Evolutionary conservation across 2,329 filamentous ascomycete genomes (phyloP), one percentile per base, ranked within the genome.

Genomic region (Didymella pinodella): DNA sequence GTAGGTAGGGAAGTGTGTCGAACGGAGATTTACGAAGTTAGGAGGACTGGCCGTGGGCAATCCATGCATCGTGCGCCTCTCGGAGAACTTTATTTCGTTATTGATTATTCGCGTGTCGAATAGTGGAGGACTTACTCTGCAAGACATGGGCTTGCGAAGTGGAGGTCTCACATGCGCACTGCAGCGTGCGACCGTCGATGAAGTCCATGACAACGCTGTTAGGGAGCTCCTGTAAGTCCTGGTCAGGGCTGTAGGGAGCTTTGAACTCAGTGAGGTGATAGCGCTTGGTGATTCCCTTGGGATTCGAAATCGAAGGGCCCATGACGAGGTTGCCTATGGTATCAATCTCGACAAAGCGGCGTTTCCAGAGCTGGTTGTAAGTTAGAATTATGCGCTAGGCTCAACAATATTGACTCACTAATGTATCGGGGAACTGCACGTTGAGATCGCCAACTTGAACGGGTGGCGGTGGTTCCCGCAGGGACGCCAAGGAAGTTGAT

Each of bases 381-480:
- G 47, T 67, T 63, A 67, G 61, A 46, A 51, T 44, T 28, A 18
- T 3, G 7, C 4, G 8, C 8, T 3, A 29, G 14, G 7, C 14
- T 10, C 2, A 3, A 8, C 12, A 16, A 31, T 2, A 34, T 20
- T 26, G 6, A 72, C 81, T 71, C 75, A 83, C 81, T 46, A 99
- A 83, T 54, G 92, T 96, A 74, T 98, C 94, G 0, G 95, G 95
- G 75, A 99, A 97, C 75, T 99, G 95, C 11, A 98, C 91, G 70
- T 99, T 98, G 63, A 99, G 89, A 71, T 97, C 92, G 48, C 93
- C 92, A 76, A 96, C 85, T 62, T 90, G 88, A 3, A 91, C 83
- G 26, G 89, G 83, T 51, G 88, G 80, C 34, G 79, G 80, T 48
- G 76, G 79, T 61, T 82, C 80, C 8, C 75, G 66, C 14, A 77